Evolutionary conservation across 495 filamentous ascomycete genomes (phyloP), one percentile per base, ranked within the genome.

Genomic region (Glonium stellatum): DNA sequence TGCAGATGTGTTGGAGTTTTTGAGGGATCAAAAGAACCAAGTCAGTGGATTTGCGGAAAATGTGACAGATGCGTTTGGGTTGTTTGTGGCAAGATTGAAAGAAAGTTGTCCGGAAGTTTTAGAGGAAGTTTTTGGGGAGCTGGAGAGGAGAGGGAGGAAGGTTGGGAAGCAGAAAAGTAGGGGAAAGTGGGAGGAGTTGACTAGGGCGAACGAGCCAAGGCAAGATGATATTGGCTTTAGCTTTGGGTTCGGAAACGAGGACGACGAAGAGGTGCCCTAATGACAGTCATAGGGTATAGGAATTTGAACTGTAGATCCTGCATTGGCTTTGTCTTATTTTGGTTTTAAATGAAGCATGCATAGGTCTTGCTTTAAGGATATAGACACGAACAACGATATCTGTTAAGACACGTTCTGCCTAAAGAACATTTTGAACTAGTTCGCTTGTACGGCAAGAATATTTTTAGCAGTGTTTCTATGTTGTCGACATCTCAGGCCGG

Each of bases 181-280:
- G 72, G 79, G 88, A 52, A 93, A 88, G 67, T 98, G 93, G 93
- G 87, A 95, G 61, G 79, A 85, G 42, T 79, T 90, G 49, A 81
- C 89, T 13, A 81, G 79, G 1, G 66, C 72, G 11, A 75, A 75
- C 37, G 73, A 75, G 12, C 70, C 70, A 35, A 75, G 72, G 1
- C 72, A 74, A 59, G 74, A 75, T 59, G 63, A 57, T 44, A 77
- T 79, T 42, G 86, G 83, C 0, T 96, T 96, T 70, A 89, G 82
- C 69, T 97, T 97, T 78, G 86, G 84, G 9, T 92, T 91, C 72
- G 89, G 82, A 9, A 67, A 42, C 31, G 72, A 70, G 22, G 70
- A 72, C 27, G 69, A 74, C 41, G 84, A 82, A 9, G 48, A 51
- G 19, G 44, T 48, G 44, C 44, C 44, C 8, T 48, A n/a, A 31